A percentile compares a stretch with the other conserved stretches of the same genome.
Conservation (phyloP, 192 early-diverging fungal genomes). For the Coemansia sp. region DNA sequence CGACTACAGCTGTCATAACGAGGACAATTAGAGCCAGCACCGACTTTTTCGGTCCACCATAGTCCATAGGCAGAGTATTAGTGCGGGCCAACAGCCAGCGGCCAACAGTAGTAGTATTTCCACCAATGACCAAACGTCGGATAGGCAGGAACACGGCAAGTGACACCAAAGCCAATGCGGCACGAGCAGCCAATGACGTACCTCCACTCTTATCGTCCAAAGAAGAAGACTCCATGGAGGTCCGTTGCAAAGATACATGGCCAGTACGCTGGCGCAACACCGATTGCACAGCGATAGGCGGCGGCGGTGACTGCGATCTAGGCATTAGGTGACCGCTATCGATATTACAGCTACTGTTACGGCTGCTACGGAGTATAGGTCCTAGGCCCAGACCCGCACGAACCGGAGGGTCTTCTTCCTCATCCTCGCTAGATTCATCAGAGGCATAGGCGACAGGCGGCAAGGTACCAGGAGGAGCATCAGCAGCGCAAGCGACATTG, state of each 20-base stretch:
- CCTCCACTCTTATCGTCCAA: neutral
- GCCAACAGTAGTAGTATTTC: neutral
- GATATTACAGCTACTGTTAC: neutral
- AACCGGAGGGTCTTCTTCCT: neutral
- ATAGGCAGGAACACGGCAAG: conserved; percentile 45
- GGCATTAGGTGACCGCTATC: neutral
- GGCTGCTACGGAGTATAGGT: neutral
- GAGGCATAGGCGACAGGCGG: conserved; percentile 18
- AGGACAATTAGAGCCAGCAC: neutral
- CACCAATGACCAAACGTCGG: conserved; percentile 39
- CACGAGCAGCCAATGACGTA: neutral
- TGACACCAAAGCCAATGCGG: neutral
- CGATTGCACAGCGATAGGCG: neutral
- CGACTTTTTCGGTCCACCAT: neutral
- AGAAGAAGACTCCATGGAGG: conserved; percentile 4
- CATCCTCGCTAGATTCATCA: conserved; percentile 15
- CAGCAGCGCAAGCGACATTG: conserved; percentile 14
- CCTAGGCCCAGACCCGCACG: neutral
- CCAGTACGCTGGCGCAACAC: conserved; percentile 5
- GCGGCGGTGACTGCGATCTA: neutral
- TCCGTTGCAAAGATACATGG: neutral
- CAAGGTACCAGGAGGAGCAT: neutral
- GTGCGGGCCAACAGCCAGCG: conserved; percentile 10
- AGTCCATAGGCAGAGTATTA: neutral
- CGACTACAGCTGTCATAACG: neutral